phyloP scores from a whole-genome alignment of 2,329 filamentous ascomycete genomes.

The Sarocladium brachiariae region DNA sequence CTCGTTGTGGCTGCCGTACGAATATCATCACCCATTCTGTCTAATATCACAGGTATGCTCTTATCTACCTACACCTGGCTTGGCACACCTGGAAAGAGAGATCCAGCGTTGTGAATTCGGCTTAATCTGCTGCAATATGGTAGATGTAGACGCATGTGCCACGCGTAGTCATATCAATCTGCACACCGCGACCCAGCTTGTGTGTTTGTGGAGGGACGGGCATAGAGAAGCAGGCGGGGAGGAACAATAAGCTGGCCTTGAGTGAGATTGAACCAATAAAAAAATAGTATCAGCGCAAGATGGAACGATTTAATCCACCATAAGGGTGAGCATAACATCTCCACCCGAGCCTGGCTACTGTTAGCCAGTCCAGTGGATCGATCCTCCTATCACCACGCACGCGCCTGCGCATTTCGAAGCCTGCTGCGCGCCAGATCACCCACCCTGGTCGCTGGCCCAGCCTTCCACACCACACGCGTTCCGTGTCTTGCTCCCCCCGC shows the following conservation, averaged over 20 bases:
- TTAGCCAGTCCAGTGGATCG: background rate
- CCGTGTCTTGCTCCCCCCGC: constrained; percentile 6
- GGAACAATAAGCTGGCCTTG: background rate
- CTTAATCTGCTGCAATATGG: too few species aligned
- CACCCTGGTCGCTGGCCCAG: constrained; percentile 6
- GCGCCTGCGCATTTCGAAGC: background rate
- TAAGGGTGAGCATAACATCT: background rate
- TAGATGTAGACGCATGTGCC: too few species aligned
- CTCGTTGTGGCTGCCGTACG: too few species aligned
- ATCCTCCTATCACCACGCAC: background rate
- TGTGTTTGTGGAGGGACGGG: background rate
- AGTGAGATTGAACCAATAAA: constrained; percentile 10
- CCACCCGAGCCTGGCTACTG: constrained; percentile 1
- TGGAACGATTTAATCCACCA: constrained; percentile 13
- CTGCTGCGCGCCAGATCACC: constrained; percentile 7
- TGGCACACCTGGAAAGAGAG: too few species aligned
- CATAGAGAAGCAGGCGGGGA: background rate
- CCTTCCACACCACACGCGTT: constrained; percentile 7
- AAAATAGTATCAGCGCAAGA: constrained; percentile 12
- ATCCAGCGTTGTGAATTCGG: too few species aligned
- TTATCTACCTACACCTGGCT: too few species aligned
- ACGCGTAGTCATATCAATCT: too few species aligned
- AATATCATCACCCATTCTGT: too few species aligned
- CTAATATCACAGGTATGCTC: too few species aligned
- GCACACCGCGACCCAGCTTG: too few species aligned